Evolutionary conservation across 2,329 filamentous ascomycete genomes (phyloP).

Genomic region (Fusarium sp.): DNA sequence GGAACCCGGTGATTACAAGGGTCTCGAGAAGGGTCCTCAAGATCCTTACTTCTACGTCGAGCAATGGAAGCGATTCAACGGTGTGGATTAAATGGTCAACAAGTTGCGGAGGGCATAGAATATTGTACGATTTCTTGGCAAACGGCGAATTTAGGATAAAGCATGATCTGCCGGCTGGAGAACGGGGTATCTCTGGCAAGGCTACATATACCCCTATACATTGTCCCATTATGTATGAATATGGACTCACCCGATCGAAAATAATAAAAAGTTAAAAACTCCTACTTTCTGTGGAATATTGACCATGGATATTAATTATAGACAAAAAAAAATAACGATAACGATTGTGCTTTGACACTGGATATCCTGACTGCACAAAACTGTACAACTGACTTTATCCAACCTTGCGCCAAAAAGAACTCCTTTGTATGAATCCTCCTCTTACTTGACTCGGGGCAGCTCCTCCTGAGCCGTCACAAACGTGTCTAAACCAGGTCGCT

Average conservation of each 20-base stretch:
- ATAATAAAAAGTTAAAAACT: constrained; percentile 21
- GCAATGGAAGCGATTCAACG: constrained; percentile 77
- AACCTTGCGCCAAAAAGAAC: constrained; percentile 26
- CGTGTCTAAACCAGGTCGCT: constrained; percentile 62
- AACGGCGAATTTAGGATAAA: constrained; percentile 10
- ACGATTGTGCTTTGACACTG: constrained; percentile 29
- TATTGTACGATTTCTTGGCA: not conserved
- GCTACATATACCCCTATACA: constrained; percentile 49
- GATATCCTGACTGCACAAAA: constrained; percentile 31
- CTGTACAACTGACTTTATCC: constrained; percentile 33
- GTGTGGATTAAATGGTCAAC: constrained; percentile 61
- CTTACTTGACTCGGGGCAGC: constrained; percentile 50
- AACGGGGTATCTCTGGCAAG: constrained; percentile 36
- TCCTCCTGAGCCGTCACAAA: constrained; percentile 67
- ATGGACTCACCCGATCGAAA: constrained; percentile 36
- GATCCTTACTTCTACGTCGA: constrained; percentile 72
- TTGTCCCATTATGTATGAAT: constrained; percentile 51
- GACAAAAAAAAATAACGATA: constrained; percentile 22
- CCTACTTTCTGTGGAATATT: constrained; percentile 5
- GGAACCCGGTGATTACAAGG: constrained; percentile 66
- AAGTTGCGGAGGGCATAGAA: not conserved
- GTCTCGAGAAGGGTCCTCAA: constrained; percentile 65
- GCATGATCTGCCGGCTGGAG: constrained; percentile 12
- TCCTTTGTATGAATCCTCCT: constrained; percentile 11
- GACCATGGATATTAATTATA: constrained; percentile 17